Percentiles rank a stretch among this genome's conserved stretches.
These are phyloP conservation scores for Mortierella sp. DNA, from an alignment of 371 early-diverging fungal genomes.

Conservation along the genomic window DNA sequence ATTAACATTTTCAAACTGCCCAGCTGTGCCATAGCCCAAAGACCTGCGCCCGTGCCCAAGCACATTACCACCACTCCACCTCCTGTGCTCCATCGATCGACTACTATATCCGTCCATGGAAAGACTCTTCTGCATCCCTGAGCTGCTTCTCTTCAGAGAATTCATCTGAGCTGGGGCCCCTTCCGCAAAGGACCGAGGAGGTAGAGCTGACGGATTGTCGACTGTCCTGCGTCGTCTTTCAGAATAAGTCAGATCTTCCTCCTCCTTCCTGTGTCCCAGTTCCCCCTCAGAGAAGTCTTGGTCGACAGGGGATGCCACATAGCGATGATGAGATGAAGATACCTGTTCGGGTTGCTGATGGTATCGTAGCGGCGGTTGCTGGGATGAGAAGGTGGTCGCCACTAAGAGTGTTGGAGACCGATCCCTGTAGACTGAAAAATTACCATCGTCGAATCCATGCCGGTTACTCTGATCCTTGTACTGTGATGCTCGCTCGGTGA, in stretches of 20 bases:
- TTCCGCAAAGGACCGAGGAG: constrained; percentile 10
- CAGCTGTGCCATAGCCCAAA: neutral
- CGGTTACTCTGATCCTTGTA: neutral
- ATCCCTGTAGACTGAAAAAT: neutral
- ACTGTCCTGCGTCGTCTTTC: neutral
- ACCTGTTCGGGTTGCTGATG: neutral
- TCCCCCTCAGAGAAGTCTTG: neutral
- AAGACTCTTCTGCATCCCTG: constrained; percentile 26
- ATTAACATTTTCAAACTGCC: constrained; percentile 5
- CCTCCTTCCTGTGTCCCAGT: neutral
- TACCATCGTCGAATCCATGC: neutral
- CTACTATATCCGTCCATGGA: constrained; percentile 5
- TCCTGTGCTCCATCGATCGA: neutral
- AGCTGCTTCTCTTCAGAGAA: constrained; percentile 29
- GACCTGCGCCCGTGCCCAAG: neutral
- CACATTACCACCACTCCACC: neutral
- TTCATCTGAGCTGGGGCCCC: constrained; percentile 11
- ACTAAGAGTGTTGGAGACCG: neutral
- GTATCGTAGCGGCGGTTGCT: neutral
- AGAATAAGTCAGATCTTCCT: neutral
- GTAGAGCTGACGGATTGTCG: neutral
- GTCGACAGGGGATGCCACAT: neutral
- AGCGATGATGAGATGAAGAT: neutral
- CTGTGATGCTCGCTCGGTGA: neutral
- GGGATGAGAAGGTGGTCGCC: neutral